Evolutionary conservation across 495 filamentous ascomycete genomes (phyloP).

Genomic region (Neurospora sp.): DNA sequence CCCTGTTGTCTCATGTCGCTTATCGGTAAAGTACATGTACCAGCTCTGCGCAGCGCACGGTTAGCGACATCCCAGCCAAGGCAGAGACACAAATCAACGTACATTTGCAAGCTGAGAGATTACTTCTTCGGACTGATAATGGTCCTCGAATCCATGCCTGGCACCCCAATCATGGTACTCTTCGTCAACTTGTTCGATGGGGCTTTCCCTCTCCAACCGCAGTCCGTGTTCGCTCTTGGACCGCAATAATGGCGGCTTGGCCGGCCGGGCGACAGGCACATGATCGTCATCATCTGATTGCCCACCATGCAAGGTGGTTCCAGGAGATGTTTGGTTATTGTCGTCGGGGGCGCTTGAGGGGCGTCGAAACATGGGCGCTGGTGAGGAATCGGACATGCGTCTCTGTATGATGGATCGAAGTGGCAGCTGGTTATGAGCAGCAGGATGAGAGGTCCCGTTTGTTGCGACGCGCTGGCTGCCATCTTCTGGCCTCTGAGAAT

Average conservation of each 20-base stretch:
- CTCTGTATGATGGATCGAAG: not conserved
- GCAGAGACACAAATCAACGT: conserved; percentile 23
- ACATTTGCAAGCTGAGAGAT: conserved; percentile 47
- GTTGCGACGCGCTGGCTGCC: conserved; percentile 1
- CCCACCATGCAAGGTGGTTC: not conserved
- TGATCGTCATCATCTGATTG: conserved; percentile 13
- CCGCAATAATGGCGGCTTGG: conserved; percentile 50
- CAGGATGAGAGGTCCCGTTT: not conserved
- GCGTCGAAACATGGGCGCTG: conserved; percentile 10
- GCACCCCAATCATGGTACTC: conserved; percentile 42
- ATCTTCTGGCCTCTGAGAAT: conserved; percentile 13
- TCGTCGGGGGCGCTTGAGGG: conserved; percentile 24
- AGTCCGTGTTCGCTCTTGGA: conserved; percentile 64
- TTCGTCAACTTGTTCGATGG: conserved; percentile 26
- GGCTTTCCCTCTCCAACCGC: conserved; percentile 26
- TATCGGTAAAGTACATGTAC: conserved; percentile 99
- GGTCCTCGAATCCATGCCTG: conserved; percentile 59
- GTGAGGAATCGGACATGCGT: conserved; percentile 4
- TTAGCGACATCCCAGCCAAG: conserved; percentile 6
- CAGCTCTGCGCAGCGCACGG: conserved; percentile 49
- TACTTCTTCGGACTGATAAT: conserved; percentile 57
- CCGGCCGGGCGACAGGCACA: conserved; percentile 20
- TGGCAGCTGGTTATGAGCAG: not conserved
- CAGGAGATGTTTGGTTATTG: conserved; percentile 6
- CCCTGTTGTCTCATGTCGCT: conserved; percentile 92